Evolutionary conservation across 2,329 filamentous ascomycete genomes (phyloP), one percentile per base, ranked within the genome.

Genomic region (Neofusicoccum umdonicola): DNA sequence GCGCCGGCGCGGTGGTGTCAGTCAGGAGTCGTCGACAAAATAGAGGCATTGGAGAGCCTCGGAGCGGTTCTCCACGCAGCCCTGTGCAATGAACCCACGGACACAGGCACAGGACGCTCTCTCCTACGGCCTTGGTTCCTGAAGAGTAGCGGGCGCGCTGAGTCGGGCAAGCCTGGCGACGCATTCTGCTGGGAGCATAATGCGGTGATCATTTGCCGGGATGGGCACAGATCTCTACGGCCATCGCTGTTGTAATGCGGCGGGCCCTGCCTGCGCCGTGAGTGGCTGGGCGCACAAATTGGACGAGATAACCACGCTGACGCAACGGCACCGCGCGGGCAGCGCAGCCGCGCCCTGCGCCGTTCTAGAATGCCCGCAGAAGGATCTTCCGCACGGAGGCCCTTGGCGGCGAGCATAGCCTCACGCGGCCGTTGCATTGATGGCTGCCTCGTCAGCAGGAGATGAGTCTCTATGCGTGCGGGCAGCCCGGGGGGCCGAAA

Each of bases 101-200:
- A 76, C 75, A 72, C 72, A 74, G 72, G 71, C 71, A 73, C 75
- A 73, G 72, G 71, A 67, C 72, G 71, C 22, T 71, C 75, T 73
- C 48, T 76, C 76, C 78, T 74, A 78, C 77, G 75, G 75, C 71
- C 68, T 72, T 73, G 74, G 76, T 78, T 77, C 76, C 77, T 78
- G 75, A 77, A 75, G 69, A 72, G 73, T 71, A 75, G 73, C 69
- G 71, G 74, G 71, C 71, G 73, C 74, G 74, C 76, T 78, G 72
- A 73, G 74, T 74, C 74, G 75, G 75, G 75, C 74, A 78, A 76
- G 74, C 70, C 72, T 71, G 71, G 73, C 73, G 72, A 74, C 73
- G 71, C 69, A 75, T 76, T 77, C 75, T 75, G 76, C 71, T 75
- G 77, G 74, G 76, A 77, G 76, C 76, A 79, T 77, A 76, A 79